Conservation (phyloP, 805 yeast genomes). For the Candida alai region DNA sequence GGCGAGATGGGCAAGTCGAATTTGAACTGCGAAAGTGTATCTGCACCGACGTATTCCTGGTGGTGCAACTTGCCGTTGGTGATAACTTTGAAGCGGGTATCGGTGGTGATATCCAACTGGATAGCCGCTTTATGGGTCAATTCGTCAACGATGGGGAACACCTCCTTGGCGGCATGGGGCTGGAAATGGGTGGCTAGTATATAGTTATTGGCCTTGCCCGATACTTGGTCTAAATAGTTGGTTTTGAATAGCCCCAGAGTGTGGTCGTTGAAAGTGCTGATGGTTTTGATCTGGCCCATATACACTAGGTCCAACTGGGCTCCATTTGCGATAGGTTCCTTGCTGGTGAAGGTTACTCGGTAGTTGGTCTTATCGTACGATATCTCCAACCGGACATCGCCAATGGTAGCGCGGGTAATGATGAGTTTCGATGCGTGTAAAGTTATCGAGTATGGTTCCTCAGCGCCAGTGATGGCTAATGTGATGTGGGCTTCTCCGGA, state of each 20-base stretch:
- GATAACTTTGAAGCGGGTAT: constrained; percentile 43
- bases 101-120: constrained; percentile 46
- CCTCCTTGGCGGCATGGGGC: constrained; percentile 57
- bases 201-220: constrained; percentile 47
- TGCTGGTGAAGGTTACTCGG: constrained; percentile 24
- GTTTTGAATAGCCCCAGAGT: constrained; percentile 70
- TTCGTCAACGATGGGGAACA: constrained; percentile 73
- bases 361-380: constrained; percentile 40
- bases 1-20: constrained; percentile 54
- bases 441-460: constrained; percentile 15
- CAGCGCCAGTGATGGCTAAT: constrained; percentile 7
- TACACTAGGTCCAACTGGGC: constrained; percentile 27
- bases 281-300: constrained; percentile 48
- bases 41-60: constrained; percentile 11
- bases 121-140: constrained; percentile 50
- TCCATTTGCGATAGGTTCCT: constrained; percentile 6
- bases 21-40: constrained; percentile 25
- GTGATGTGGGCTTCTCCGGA: constrained; percentile 34
- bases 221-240: constrained; percentile 49
- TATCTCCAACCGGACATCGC: constrained; percentile 22
- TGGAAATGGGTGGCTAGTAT: constrained; percentile 71
- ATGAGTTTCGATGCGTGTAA: constrained; percentile 42
- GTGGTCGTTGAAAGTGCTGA: constrained; percentile 49
- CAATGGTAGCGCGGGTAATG: constrained; percentile 30
- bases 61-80: constrained; percentile 35